A percentile compares a stretch with the other conserved stretches of the same genome.
Conservation (phyloP, 495 filamentous ascomycete genomes). For the Trypethelium eluteriae region DNA sequence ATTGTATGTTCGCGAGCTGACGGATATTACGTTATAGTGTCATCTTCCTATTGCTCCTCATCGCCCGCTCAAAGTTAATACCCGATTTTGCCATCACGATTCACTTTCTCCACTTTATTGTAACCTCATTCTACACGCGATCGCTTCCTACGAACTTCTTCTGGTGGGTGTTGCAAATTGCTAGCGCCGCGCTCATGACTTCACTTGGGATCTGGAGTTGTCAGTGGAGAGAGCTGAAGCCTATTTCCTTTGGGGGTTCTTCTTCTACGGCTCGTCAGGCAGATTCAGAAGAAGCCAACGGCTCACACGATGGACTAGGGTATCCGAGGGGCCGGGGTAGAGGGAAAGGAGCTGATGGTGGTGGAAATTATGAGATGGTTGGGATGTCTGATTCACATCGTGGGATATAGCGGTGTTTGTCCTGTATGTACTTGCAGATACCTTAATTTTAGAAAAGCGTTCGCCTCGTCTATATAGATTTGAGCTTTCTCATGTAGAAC, state of each 20-base stretch:
- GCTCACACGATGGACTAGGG: constrained; percentile 42
- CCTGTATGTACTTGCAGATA: background rate
- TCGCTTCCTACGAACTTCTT: constrained; percentile 64
- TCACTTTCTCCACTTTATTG: constrained; percentile 76
- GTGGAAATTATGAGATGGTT: constrained; percentile 77
- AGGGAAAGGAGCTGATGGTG: constrained; percentile 50
- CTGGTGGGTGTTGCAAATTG: constrained; percentile 80
- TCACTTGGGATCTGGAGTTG: constrained; percentile 80
- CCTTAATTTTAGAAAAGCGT: background rate
- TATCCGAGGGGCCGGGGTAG: constrained; percentile 45
- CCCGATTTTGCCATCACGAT: constrained; percentile 89
- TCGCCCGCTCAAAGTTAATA: constrained; percentile 82
- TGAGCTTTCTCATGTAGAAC: background rate
- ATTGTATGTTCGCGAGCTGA: constrained; percentile 18
- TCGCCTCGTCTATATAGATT: background rate
- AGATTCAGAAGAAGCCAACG: constrained; percentile 25
- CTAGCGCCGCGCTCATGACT: constrained; percentile 61
- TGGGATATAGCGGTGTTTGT: background rate
- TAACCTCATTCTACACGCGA: constrained; percentile 66
- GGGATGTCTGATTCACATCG: constrained; percentile 36
- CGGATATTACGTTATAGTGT: constrained; percentile 42
- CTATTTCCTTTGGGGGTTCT: constrained; percentile 75
- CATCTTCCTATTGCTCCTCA: constrained; percentile 67
- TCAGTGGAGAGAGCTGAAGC: constrained; percentile 76
- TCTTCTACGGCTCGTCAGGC: constrained; percentile 28